Evolutionary conservation across 2,329 filamentous ascomycete genomes (phyloP).

Genomic region (Samsoniella hepiali): DNA sequence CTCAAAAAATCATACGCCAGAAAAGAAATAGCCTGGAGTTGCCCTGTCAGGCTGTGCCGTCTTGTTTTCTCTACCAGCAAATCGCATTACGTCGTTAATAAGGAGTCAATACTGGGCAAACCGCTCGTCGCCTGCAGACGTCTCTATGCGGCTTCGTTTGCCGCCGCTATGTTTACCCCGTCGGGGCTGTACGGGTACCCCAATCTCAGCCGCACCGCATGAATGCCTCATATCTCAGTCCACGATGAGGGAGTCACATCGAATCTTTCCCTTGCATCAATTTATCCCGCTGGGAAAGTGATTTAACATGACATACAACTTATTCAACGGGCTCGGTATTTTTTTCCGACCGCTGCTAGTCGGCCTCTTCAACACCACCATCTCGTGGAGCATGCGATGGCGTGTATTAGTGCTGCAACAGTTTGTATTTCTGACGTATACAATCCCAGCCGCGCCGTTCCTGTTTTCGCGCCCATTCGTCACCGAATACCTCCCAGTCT

Average conservation of each 20-base stretch:
- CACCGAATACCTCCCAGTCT: conserved; percentile 33
- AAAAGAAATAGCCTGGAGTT: no score
- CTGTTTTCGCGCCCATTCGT: conserved; percentile 36
- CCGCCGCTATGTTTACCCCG: neutral
- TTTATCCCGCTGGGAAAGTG: no score
- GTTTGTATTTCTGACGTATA: conserved; percentile 35
- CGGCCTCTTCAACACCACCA: conserved; percentile 34
- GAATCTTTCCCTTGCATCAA: neutral
- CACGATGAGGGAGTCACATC: neutral
- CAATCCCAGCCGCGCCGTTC: conserved; percentile 35
- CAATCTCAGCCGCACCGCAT: conserved; percentile 5
- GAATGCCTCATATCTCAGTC: conserved; percentile 11
- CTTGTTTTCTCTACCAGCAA: no score
- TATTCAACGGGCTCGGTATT: conserved; percentile 8
- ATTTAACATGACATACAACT: neutral
- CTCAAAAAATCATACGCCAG: no score
- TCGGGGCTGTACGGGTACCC: neutral
- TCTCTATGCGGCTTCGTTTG: neutral
- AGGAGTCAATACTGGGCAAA: no score
- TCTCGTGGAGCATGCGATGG: conserved; percentile 41
- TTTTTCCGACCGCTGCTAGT: conserved; percentile 31
- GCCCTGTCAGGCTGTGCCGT: no score
- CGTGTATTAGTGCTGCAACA: conserved; percentile 42
- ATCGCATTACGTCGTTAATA: no score
- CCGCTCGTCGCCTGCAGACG: no score